Percentiles rank a stretch among this genome's conserved stretches.
Evolutionary conservation across 495 filamentous ascomycete genomes (phyloP).

Genomic region (Cladorrhinum samala): DNA sequence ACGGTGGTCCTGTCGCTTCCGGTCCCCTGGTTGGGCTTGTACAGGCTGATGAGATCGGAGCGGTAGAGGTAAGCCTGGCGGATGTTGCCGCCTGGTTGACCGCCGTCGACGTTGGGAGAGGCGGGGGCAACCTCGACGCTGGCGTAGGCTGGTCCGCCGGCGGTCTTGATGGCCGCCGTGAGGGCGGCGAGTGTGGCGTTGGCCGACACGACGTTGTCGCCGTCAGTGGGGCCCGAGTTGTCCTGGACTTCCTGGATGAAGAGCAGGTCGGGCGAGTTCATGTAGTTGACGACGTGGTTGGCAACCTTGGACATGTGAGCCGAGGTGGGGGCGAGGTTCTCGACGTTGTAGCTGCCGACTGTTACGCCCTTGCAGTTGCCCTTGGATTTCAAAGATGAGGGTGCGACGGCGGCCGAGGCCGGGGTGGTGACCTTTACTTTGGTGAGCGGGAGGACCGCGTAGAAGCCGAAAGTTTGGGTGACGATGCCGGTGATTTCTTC

Average conservation of each 20-base stretch:
- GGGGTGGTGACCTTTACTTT: slow-evolving; percentile 34
- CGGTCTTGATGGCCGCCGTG: slow-evolving; percentile 30
- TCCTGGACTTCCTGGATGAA: slow-evolving; percentile 61
- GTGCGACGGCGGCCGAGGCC: slow-evolving; percentile 28
- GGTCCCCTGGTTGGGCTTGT: slow-evolving; percentile 41
- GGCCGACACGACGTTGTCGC: slow-evolving; percentile 40
- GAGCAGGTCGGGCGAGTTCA: slow-evolving; percentile 48
- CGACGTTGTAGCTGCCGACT: slow-evolving; percentile 55
- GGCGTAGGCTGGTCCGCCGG: slow-evolving; percentile 37
- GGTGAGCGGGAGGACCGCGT: slow-evolving; percentile 52
- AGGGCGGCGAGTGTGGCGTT: slow-evolving; percentile 45
- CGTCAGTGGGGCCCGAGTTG: slow-evolving; percentile 44
- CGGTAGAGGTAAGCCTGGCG: slow-evolving; percentile 57
- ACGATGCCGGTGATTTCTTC: slow-evolving; percentile 55
- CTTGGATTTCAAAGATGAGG: slow-evolving; percentile 39
- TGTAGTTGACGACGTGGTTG: slow-evolving; percentile 47
- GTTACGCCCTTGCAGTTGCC: slow-evolving; percentile 47
- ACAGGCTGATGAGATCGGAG: slow-evolving; percentile 41
- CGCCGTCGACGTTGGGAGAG: slow-evolving; percentile 45
- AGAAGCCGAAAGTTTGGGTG: slow-evolving; percentile 53
- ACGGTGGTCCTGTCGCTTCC: slow-evolving; percentile 42
- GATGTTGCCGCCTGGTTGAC: slow-evolving; percentile 59
- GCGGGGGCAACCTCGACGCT: slow-evolving; percentile 46
- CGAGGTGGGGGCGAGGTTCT: slow-evolving; percentile 48
- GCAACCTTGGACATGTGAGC: slow-evolving; percentile 45